A percentile compares a stretch with the other conserved stretches of the same genome.
These are phyloP conservation scores for Neurospora tetrasperma DNA, from an alignment of 495 filamentous ascomycete genomes.

Conservation along the genomic window DNA sequence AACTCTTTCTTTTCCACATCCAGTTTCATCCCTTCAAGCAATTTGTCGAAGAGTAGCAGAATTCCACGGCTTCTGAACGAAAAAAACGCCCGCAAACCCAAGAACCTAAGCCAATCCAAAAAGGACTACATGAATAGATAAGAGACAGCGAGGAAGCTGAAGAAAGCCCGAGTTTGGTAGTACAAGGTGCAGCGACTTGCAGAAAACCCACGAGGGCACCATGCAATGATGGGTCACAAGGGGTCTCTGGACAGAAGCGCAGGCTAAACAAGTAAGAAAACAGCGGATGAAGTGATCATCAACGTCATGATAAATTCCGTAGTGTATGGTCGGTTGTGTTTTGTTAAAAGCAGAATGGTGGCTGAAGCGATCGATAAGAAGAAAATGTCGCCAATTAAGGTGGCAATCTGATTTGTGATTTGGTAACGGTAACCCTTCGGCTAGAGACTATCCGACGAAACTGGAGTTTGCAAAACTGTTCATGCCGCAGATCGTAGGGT, in stretches of 20 bases:
- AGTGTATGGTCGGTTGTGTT: constrained; percentile 20
- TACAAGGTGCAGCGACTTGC: not conserved
- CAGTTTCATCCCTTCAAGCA: not conserved
- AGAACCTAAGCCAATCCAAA: not conserved
- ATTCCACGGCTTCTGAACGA: not conserved
- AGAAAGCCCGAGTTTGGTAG: not conserved
- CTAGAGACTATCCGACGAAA: constrained; percentile 3
- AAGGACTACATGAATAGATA: not conserved
- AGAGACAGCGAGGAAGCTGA: not conserved
- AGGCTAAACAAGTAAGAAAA: not conserved
- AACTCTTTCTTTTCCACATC: not conserved
- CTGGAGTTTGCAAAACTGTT: constrained; percentile 2
- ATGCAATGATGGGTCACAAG: not conserved
- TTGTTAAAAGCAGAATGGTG: constrained; percentile 20
- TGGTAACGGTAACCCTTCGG: constrained; percentile 3
- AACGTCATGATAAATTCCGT: constrained; percentile 23
- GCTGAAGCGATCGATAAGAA: constrained; percentile 28
- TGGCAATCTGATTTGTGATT: constrained; percentile 5
- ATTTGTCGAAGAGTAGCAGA: not conserved
- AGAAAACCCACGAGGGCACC: not conserved
- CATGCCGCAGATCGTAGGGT: constrained; percentile 24
- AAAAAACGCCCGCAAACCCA: not conserved
- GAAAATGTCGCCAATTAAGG: constrained; percentile 8
- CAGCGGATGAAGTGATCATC: constrained; percentile 12
- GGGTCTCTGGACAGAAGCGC: not conserved